These are phyloP conservation scores for Linum lewisii DNA, from an alignment of 345 rosid genomes.

Conservation along the genomic window DNA sequence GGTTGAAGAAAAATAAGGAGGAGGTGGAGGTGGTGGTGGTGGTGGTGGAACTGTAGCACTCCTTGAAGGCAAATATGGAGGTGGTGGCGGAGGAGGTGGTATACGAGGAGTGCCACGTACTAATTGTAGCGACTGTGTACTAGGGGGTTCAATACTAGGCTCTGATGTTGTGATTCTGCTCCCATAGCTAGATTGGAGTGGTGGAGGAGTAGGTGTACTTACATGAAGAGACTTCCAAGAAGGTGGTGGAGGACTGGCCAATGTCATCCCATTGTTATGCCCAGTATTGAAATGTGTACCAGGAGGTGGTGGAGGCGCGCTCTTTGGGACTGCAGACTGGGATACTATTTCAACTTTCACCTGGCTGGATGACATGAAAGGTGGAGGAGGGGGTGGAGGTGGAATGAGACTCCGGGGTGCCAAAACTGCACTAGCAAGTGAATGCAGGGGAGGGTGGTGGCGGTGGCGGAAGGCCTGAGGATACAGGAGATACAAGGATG, in stretches of 20 bases:
- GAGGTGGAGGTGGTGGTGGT: constrained; percentile 18
- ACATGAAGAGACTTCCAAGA: constrained; percentile 43
- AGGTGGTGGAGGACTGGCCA: constrained; percentile 40
- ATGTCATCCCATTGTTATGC: constrained; percentile 22
- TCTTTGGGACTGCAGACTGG: constrained; percentile 17
- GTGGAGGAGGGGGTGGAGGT: constrained; percentile 23
- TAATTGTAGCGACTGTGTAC: constrained; percentile 5
- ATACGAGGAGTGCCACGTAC: constrained; percentile 1
- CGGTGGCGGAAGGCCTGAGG: constrained; percentile 23
- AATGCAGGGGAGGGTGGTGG: constrained; percentile 10
- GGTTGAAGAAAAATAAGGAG: constrained; percentile 7
- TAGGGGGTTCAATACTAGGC: not conserved
- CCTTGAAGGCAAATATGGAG: constrained; percentile 9
- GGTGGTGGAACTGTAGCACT: constrained; percentile 14
- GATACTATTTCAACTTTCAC: constrained; percentile 20
- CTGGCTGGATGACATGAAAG: constrained; percentile 19
- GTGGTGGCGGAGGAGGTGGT: constrained; percentile 7
- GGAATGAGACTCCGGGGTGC: constrained; percentile 10
- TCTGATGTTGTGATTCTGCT: not conserved
- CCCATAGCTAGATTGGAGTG: not conserved
- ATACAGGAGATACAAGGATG: constrained; percentile 16
- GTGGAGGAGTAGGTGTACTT: constrained; percentile 4
- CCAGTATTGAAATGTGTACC: constrained; percentile 19
- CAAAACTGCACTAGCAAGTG: constrained; percentile 16
- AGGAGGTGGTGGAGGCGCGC: constrained; percentile 42